These are phyloP conservation scores for Lycium ferocissimum DNA, from an alignment of 257 asterid species.

Conservation along the genomic window DNA sequence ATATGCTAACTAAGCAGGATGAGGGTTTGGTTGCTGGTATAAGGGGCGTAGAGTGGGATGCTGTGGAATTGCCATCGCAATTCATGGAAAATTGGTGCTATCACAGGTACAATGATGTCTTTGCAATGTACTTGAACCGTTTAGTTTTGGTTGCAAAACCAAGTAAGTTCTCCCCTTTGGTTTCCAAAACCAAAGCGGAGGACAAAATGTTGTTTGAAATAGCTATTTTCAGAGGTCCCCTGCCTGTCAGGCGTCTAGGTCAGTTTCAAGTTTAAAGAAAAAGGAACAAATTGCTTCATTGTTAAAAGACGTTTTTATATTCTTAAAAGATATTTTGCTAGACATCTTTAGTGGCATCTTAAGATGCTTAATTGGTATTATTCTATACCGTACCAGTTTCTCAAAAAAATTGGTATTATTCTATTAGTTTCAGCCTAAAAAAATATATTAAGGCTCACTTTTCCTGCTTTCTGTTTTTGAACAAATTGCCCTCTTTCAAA, in stretches of 20 bases:
- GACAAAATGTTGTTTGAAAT: not conserved
- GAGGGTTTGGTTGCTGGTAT: conserved; percentile 99
- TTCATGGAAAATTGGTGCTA: conserved; percentile 99
- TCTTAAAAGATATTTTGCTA: not conserved
- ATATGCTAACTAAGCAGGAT: conserved; percentile 94
- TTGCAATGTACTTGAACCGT: not conserved
- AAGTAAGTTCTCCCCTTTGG: not conserved
- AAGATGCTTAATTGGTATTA: too few species aligned
- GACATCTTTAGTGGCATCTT: not conserved
- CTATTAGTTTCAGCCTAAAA: too few species aligned
- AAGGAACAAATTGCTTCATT: not conserved
- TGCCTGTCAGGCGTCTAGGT: not conserved
- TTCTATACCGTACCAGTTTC: too few species aligned
- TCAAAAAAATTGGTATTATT: too few species aligned
- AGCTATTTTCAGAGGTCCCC: not conserved
- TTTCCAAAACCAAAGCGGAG: not conserved
- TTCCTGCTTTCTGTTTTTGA: too few species aligned
- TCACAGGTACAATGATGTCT: conserved; percentile 64
- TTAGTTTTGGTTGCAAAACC: conserved; percentile 8
- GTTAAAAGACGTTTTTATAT: not conserved
- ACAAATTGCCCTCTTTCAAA: too few species aligned
- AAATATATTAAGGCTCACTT: too few species aligned
- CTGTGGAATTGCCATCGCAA: conserved; percentile 96
- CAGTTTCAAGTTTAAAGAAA: not conserved
- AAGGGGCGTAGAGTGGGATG: conserved; percentile 95